Evolutionary conservation across 306 rosid genomes (phyloP).

Genomic region (Arachis stenosperma): DNA sequence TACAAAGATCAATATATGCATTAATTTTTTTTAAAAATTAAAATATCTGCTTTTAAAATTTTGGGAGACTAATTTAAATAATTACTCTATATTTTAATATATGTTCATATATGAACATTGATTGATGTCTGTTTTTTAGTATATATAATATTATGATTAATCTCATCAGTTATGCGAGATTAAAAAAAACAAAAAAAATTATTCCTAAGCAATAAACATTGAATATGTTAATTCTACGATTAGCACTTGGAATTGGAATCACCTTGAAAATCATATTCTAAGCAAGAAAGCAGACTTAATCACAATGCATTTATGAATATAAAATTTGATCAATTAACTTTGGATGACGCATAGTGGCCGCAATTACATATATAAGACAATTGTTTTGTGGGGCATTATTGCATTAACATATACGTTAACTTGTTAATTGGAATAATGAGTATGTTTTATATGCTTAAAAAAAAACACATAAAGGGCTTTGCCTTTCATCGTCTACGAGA

Average conservation of each 20-base stretch:
- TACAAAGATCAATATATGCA: too few species aligned
- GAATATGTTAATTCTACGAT: not conserved
- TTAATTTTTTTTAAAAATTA: too few species aligned
- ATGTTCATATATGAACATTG: too few species aligned
- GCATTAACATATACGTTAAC: slow-evolving; percentile 43
- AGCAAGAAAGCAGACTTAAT: not conserved
- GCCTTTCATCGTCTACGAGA: slow-evolving; percentile 31
- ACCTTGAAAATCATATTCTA: not conserved
- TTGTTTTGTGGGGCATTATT: slow-evolving; percentile 57
- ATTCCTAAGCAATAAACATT: too few species aligned
- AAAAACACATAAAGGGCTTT: slow-evolving; percentile 10
- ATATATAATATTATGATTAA: too few species aligned
- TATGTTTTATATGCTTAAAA: slow-evolving; percentile 22
- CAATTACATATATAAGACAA: slow-evolving; percentile 28
- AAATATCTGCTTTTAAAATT: too few species aligned
- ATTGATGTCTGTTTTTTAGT: too few species aligned
- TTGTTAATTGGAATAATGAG: slow-evolving; percentile 38
- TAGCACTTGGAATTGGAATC: not conserved
- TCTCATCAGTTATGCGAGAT: too few species aligned
- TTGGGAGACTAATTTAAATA: too few species aligned
- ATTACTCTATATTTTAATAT: too few species aligned
- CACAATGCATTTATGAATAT: not conserved
- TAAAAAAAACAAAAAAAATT: too few species aligned
- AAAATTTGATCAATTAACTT: not conserved
- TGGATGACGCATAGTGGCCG: slow-evolving; percentile 6